Conservation (phyloP, 1,139 yeast species). For the Kazachstania sp. region DNA sequence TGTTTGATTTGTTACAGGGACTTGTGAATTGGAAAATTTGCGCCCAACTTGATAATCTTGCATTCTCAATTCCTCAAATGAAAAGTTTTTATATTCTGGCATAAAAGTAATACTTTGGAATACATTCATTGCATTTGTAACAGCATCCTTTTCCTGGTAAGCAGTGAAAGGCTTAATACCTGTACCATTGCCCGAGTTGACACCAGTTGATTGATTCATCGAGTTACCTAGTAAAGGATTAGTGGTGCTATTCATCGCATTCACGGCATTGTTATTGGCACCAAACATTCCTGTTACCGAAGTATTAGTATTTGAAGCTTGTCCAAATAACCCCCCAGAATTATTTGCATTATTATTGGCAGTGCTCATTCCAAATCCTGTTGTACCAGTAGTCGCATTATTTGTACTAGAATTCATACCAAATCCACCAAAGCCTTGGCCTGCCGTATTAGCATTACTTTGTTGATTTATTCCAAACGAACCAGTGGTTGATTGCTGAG, state of each 20-base stretch:
- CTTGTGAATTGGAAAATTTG: constrained; percentile 32
- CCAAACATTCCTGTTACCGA: constrained; percentile 1
- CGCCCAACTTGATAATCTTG: constrained; percentile 81
- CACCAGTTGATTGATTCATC: constrained; percentile 5
- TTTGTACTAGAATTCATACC: constrained; percentile 1
- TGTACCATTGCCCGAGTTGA: constrained; percentile 43
- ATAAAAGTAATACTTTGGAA: constrained; percentile 74
- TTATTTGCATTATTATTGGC: background rate
- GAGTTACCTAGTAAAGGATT: constrained; percentile 13
- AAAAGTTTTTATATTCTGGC: constrained; percentile 80
- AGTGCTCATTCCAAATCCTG: constrained; percentile 34
- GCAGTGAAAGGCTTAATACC: constrained; percentile 59
- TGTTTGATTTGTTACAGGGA: constrained; percentile 19
- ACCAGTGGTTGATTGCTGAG: constrained; percentile 23
- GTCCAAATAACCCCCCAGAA: constrained; percentile 3
- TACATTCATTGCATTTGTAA: constrained; percentile 46
- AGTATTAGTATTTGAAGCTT: constrained; percentile 26
- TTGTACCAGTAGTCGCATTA: background rate
- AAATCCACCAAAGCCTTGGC: constrained; percentile 9
- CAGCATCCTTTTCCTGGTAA: constrained; percentile 63
- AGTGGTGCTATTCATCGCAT: background rate
- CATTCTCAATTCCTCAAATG: constrained; percentile 79
- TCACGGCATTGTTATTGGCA: constrained; percentile 9
- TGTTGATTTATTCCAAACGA: constrained; percentile 34
- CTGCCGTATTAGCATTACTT: constrained; percentile 18